Conservation (phyloP, 768 basidiomycete species). For the Amanita brunnescens region DNA sequence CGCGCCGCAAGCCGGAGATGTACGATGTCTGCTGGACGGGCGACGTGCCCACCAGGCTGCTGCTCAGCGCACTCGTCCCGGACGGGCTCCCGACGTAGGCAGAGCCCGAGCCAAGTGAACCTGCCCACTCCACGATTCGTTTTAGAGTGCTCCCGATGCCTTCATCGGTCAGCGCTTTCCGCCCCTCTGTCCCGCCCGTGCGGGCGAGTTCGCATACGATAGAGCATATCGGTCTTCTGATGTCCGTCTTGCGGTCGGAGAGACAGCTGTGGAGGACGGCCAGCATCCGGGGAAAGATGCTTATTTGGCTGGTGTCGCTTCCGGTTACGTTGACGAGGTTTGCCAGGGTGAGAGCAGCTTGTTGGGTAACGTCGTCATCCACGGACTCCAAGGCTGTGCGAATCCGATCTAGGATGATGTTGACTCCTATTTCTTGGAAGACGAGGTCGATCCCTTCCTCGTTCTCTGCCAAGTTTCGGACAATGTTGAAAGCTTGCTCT, state of each 20-base stretch:
- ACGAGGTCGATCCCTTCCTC: conserved; percentile 57
- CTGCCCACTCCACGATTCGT: conserved; percentile 33
- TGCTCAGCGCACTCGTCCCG: conserved; percentile 11
- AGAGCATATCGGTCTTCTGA: conserved; percentile 50
- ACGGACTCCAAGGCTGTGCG: conserved; percentile 39
- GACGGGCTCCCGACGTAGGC: neutral
- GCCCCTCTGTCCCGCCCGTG: conserved; percentile 23
- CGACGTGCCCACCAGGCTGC: conserved; percentile 19
- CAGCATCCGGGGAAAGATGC: conserved; percentile 44
- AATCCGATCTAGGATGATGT: conserved; percentile 36
- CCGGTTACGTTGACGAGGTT: conserved; percentile 72
- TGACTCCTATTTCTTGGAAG: conserved; percentile 42
- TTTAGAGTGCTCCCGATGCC: conserved; percentile 34
- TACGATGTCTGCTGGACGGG: conserved; percentile 18
- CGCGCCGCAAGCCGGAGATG: too few species aligned
- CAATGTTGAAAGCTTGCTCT: conserved; percentile 63
- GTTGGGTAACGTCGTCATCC: conserved; percentile 45
- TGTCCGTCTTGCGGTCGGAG: conserved; percentile 47
- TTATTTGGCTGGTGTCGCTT: conserved; percentile 32
- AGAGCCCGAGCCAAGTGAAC: conserved; percentile 6
- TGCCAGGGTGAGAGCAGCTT: conserved; percentile 54
- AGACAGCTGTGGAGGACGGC: conserved; percentile 46
- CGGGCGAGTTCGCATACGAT: conserved; percentile 52
- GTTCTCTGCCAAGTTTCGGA: conserved; percentile 60
- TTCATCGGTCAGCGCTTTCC: conserved; percentile 27